These are phyloP conservation scores for Malassezia arunalokei DNA, from an alignment of 1,284 basidiomycete species.

Conservation along the genomic window DNA sequence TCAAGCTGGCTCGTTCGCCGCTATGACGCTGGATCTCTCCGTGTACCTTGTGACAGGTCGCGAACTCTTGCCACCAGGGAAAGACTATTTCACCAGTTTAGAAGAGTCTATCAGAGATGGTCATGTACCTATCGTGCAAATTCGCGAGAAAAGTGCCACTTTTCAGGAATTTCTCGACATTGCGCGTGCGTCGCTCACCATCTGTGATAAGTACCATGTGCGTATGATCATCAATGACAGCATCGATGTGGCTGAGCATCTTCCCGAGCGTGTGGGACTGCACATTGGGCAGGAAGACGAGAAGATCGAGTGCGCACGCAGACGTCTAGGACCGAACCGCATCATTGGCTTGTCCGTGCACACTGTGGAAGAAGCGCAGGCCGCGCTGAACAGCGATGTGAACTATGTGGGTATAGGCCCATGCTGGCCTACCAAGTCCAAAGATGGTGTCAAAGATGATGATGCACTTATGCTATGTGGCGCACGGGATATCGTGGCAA, in stretches of 20 bases:
- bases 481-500: constrained; percentile 24
- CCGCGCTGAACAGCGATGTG: constrained; percentile 50
- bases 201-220: constrained; percentile 69
- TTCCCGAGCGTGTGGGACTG: constrained; percentile 58
- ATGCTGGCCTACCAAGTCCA: constrained; percentile 45
- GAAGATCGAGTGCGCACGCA: constrained; percentile 57
- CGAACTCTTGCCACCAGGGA: constrained; percentile 61
- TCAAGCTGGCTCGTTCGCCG: neutral
- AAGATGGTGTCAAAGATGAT: constrained; percentile 38
- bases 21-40: neutral
- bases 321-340: constrained; percentile 55
- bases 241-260: constrained; percentile 28
- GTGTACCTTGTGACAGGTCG: constrained; percentile 65
- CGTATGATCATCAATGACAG: constrained; percentile 70
- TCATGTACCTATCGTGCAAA: constrained; percentile 75
- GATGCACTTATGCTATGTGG: constrained; percentile 29
- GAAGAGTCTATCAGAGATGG: constrained; percentile 71
- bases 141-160: constrained; percentile 29
- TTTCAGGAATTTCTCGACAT: constrained; percentile 59
- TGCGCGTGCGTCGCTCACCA: constrained; percentile 58
- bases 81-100: constrained; percentile 59
- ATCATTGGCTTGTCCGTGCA: constrained; percentile 75
- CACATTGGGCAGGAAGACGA: constrained; percentile 88
- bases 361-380: constrained; percentile 47
- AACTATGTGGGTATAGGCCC: constrained; percentile 78